Evolutionary conservation across 371 early-diverging fungal species (phyloP).

Genomic region (Mucor ambiguus): DNA sequence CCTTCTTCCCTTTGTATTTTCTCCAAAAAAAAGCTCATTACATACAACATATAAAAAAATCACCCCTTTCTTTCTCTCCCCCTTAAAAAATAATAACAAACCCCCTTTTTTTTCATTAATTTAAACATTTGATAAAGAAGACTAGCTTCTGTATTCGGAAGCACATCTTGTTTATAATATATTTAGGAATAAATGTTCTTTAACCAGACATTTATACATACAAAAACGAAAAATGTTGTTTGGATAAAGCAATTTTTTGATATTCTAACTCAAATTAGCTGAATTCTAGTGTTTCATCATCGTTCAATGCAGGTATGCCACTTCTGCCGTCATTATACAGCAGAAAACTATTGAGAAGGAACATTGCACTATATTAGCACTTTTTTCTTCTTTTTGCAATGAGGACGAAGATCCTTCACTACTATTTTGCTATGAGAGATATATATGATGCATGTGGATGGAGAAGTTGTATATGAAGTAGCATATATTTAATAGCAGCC

Average conservation of each 20-base stretch:
- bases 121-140: background rate
- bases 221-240: background rate
- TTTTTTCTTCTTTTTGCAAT: background rate
- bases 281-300: background rate
- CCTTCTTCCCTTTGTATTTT: background rate
- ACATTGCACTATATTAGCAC: background rate
- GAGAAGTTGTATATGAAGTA: no score
- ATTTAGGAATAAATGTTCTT: background rate
- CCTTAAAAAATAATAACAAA: background rate
- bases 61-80: background rate
- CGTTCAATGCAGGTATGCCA: background rate
- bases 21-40: conserved; percentile 2
- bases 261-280: background rate
- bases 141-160: background rate
- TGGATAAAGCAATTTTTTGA: background rate
- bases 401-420: background rate
- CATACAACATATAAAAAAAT: conserved; percentile 5
- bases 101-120: background rate
- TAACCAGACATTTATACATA: background rate
- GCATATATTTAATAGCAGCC: no score
- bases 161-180: background rate
- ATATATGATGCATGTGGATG: no score
- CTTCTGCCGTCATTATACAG: background rate
- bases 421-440: background rate
- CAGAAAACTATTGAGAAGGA: background rate